These are phyloP conservation scores for Abortiporus biennis DNA, from an alignment of 1,284 basidiomycete genomes.

Conservation along the genomic window DNA sequence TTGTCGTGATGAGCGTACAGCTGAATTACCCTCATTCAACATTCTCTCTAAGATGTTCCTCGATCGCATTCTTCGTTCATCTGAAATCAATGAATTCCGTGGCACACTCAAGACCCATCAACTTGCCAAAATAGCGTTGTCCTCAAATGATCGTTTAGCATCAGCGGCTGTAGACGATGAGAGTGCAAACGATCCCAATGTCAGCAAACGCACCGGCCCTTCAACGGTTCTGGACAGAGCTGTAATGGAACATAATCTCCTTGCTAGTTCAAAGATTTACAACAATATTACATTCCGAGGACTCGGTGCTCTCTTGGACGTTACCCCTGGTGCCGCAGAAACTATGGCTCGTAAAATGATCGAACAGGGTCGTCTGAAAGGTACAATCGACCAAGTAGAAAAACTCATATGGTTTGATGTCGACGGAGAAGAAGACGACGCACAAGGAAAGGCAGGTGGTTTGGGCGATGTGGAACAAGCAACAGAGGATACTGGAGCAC, in stretches of 20 bases:
- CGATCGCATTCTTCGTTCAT: constrained; percentile 88
- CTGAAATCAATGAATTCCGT: constrained; percentile 89
- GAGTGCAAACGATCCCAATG: constrained; percentile 35
- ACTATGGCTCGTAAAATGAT: constrained; percentile 96
- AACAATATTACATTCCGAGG: constrained; percentile 92
- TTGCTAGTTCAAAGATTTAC: constrained; percentile 92
- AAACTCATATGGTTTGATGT: constrained; percentile 89
- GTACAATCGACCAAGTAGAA: constrained; percentile 92
- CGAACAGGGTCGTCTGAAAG: constrained; percentile 87
- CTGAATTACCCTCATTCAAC: constrained; percentile 75
- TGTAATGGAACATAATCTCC: constrained; percentile 96
- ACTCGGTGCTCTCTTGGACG: constrained; percentile 77
- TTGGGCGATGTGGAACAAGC: constrained; percentile 81
- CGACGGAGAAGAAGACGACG: constrained; percentile 77
- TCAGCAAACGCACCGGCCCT: constrained; percentile 77
- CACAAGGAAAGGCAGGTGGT: constrained; percentile 88
- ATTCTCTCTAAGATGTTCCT: constrained; percentile 97
- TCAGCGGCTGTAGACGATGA: constrained; percentile 50
- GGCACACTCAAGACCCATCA: constrained; percentile 87
- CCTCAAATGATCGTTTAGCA: constrained; percentile 71
- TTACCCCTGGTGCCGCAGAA: constrained; percentile 86
- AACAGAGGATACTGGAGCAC: constrained; percentile 82
- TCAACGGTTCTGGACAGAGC: constrained; percentile 96
- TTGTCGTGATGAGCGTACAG: constrained; percentile 88
- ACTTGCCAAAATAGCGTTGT: constrained; percentile 82